Conservation (phyloP, 257 asterid genomes). For the Jacaranda mimosifolia region DNA sequence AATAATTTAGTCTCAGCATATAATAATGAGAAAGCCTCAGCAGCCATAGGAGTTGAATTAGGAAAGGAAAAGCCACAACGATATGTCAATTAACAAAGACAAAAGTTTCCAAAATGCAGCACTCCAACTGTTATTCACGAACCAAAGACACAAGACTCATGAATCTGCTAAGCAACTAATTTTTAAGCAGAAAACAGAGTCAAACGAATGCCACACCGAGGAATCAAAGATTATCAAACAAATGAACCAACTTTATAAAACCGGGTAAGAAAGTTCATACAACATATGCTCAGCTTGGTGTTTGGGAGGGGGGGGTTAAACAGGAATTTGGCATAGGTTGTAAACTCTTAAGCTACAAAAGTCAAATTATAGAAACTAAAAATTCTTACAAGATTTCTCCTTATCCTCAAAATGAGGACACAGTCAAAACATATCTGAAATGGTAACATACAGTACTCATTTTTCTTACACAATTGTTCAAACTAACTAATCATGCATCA, state of each 20-base stretch:
- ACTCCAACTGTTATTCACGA: too few species aligned
- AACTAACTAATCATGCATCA: slow-evolving; percentile 20
- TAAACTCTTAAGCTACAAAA: too few species aligned
- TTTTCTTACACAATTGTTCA: neutral
- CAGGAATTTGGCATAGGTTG: too few species aligned
- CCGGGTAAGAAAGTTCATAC: neutral
- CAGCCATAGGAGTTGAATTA: neutral
- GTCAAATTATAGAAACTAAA: too few species aligned
- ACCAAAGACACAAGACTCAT: too few species aligned
- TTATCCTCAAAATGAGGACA: neutral
- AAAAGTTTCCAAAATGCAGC: too few species aligned
- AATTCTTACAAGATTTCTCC: neutral
- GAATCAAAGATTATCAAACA: too few species aligned
- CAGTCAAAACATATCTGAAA: neutral
- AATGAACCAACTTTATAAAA: neutral
- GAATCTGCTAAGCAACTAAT: too few species aligned
- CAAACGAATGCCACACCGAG: too few species aligned
- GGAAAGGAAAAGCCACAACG: neutral
- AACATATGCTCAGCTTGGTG: neutral
- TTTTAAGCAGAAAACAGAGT: too few species aligned
- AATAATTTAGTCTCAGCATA: neutral
- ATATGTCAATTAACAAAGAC: too few species aligned
- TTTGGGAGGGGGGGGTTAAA: too few species aligned
- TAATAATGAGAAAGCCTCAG: neutral
- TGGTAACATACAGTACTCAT: neutral